Conservation (phyloP, 2,329 filamentous ascomycete genomes). For the Neobulgaria alba region DNA sequence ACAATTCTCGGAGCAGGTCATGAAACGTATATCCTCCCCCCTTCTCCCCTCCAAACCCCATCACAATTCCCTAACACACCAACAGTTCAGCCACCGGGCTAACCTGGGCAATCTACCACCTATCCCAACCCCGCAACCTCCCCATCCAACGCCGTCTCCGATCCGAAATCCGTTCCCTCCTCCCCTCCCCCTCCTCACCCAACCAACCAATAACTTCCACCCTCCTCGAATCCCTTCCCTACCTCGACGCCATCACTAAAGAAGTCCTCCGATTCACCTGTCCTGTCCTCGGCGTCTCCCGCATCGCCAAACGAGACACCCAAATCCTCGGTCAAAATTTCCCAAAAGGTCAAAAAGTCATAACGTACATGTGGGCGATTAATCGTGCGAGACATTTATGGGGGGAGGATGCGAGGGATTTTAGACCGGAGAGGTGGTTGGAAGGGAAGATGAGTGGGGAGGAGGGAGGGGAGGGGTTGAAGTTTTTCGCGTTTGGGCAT, state of each 20-base stretch:
- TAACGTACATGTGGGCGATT: constrained; percentile 47
- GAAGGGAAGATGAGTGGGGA: constrained; percentile 38
- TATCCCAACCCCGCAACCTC: constrained; percentile 46
- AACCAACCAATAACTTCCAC: constrained; percentile 37
- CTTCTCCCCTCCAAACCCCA: too few relatives aligned
- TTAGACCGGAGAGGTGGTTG: constrained; percentile 71
- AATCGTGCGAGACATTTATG: constrained; percentile 44
- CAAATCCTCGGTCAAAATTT: constrained; percentile 55
- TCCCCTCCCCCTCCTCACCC: constrained; percentile 42
- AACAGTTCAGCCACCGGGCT: constrained; percentile 48
- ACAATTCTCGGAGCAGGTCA: constrained; percentile 76
- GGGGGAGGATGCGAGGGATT: constrained; percentile 64
- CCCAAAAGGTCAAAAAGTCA: constrained; percentile 58
- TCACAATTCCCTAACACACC: too few relatives aligned
- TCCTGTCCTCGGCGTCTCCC: constrained; percentile 62
- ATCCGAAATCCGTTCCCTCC: constrained; percentile 50
- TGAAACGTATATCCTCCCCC: constrained; percentile 48
- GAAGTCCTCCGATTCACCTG: constrained; percentile 65
- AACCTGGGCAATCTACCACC: constrained; percentile 62
- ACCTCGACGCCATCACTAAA: constrained; percentile 67
- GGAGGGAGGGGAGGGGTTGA: constrained; percentile 69
- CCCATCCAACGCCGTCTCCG: constrained; percentile 57
- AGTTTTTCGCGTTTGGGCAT: constrained; percentile 72
- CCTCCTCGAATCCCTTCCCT: constrained; percentile 63
- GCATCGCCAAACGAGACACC: constrained; percentile 53